Conservation (phyloP, 2,329 filamentous ascomycete genomes). For the Venturia effusa region DNA sequence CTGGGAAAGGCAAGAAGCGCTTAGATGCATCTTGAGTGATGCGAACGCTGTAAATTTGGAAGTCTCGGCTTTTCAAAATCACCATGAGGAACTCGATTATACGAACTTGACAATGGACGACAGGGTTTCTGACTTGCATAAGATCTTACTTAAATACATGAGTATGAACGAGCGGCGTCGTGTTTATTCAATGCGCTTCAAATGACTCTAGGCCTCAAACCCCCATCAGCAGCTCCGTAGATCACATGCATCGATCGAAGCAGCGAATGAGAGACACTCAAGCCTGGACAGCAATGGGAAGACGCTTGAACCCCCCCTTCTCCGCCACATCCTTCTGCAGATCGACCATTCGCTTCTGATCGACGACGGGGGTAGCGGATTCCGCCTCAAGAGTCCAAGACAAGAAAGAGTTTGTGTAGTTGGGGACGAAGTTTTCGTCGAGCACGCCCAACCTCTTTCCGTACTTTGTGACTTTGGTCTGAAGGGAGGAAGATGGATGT, state of each 20-base stretch:
- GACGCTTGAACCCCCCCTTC: slow-evolving; percentile 52
- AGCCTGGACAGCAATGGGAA: slow-evolving; percentile 17
- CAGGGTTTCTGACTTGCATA: not conserved
- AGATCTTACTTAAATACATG: not conserved
- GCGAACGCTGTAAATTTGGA: no score
- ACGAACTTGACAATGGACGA: no score
- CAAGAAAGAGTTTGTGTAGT: slow-evolving; percentile 65
- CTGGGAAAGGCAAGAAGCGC: no score
- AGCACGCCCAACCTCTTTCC: slow-evolving; percentile 63
- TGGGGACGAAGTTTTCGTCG: slow-evolving; percentile 51
- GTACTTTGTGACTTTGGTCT: slow-evolving; percentile 60
- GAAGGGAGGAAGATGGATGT: not conserved
- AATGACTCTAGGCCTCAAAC: not conserved
- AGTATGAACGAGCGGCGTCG: not conserved
- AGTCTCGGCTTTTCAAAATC: no score
- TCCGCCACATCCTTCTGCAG: slow-evolving; percentile 57
- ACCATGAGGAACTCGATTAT: no score
- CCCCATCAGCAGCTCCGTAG: not conserved
- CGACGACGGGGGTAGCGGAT: slow-evolving; percentile 55
- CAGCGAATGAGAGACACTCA: not conserved
- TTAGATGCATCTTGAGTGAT: no score
- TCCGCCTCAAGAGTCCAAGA: slow-evolving; percentile 55
- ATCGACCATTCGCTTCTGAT: slow-evolving; percentile 63
- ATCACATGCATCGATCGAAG: no score
- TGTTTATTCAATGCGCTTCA: not conserved